Base-by-base conservation (phyloP, 768 basidiomycete genomes). In the Auricularia sp. region DNA sequence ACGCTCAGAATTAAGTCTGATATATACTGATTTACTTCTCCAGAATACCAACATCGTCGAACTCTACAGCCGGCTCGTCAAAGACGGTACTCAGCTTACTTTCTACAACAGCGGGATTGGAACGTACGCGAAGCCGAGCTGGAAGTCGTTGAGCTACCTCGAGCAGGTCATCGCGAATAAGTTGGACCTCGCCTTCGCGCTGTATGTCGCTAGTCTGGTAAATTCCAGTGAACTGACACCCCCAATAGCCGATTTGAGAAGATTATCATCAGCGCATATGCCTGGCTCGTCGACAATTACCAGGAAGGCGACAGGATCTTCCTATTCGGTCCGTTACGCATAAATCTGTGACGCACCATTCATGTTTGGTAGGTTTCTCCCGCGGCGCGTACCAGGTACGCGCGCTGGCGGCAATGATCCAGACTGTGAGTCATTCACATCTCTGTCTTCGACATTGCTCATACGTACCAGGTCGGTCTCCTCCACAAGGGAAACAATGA, bases 21-120 rank as follows among this genome's bases (percentile, higher is more conserved):
- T 51, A 1, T 51, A 13, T 18, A 16, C 47, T 6, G 47, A 51
- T 21, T 1, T 18, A 10, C 6, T 21, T 16, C 1, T 16, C 47
- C 21, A 80, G 80, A 79, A 79, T 62, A 78, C 79, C 3, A 77
- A 79, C 64, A 76, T 80, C 44, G 66, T 80, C 61, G 78, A 79
- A 54, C 69, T 79, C 6, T 78, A 77, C 63, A 73, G 70, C 63
- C 72, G 70, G n/a, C 69, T 79, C 42, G 68, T 68, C 29, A 79
- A 79, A 66, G 66, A 67, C 58, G 16, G 16, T 1, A 63, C 62
- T 0, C 79, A 79, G 45, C 71, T 76, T 37, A 76, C 77, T 2
- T 79, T 79, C 62, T 79, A 79, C 66, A 75, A 74, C 63, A 79
- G 78, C 61, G 78, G 78, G 4, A 75, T 79, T 18, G 78, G 78